phyloP scores from a whole-genome alignment of 345 rosid genomes.

The Abelmoschus esculentus region DNA sequence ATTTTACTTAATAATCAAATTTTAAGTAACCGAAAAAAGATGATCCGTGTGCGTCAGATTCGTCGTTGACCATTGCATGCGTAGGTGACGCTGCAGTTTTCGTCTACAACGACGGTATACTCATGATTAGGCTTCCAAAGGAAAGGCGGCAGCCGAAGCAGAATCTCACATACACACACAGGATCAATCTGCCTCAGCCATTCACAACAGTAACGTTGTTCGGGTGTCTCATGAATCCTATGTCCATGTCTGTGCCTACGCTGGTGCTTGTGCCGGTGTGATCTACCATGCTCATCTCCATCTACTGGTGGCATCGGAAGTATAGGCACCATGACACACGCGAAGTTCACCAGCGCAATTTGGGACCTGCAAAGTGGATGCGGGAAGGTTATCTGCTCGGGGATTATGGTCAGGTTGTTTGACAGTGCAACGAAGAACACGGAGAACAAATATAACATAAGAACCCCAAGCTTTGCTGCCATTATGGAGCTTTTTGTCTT shows the following conservation, averaged over 20 bases:
- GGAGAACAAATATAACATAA: not conserved
- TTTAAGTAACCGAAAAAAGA: no score
- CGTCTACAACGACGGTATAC: conserved; percentile 45
- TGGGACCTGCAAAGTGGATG: conserved; percentile 68
- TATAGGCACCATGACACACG: conserved; percentile 42
- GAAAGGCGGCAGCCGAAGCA: conserved; percentile 63
- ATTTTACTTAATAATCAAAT: no score
- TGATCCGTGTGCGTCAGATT: conserved; percentile 8
- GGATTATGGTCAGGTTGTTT: not conserved
- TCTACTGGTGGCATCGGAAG: conserved; percentile 16
- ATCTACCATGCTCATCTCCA: not conserved
- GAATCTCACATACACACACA: conserved; percentile 68
- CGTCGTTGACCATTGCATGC: conserved; percentile 44
- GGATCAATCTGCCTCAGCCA: conserved; percentile 61
- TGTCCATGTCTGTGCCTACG: conserved; percentile 17
- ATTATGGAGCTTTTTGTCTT: not conserved
- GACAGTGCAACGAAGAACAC: not conserved
- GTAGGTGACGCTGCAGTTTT: conserved; percentile 50
- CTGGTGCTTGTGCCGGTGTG: conserved; percentile 5
- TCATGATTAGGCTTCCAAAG: conserved; percentile 59
- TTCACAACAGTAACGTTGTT: conserved; percentile 54
- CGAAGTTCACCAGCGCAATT: conserved; percentile 54
- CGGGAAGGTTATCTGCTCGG: conserved; percentile 11
- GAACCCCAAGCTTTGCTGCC: not conserved
- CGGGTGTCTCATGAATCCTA: conserved; percentile 16